Percentiles rank a stretch among this genome's conserved stretches.
phyloP scores from a whole-genome alignment of 495 filamentous ascomycete genomes.

The Staphylotrichum tortipilum region DNA sequence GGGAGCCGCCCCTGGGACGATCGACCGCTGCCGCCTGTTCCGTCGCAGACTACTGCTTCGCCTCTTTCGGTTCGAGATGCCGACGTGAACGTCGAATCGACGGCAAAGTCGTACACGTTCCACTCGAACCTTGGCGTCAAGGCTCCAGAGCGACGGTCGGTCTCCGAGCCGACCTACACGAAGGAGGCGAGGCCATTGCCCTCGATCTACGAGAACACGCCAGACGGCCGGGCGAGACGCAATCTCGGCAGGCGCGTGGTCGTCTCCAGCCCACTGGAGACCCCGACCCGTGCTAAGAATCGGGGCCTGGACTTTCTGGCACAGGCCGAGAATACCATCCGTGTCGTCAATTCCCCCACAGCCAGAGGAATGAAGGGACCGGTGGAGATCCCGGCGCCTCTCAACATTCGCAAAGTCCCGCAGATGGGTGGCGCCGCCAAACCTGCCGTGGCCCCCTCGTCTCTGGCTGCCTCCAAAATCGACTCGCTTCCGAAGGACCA shows the following conservation, averaged over 20 bases:
- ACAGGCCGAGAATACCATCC: slow-evolving; percentile 40
- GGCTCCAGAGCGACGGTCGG: slow-evolving; percentile 22
- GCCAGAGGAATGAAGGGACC: slow-evolving; percentile 6
- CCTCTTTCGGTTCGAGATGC: slow-evolving; percentile 13
- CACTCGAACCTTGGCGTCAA: neutral
- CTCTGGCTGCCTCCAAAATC: neutral
- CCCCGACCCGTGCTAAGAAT: slow-evolving; percentile 22
- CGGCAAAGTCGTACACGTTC: neutral
- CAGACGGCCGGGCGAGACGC: slow-evolving; percentile 22
- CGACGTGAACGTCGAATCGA: slow-evolving; percentile 12
- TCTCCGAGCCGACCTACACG: slow-evolving; percentile 48
- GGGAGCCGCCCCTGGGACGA: slow-evolving; percentile 22
- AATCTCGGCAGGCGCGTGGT: slow-evolving; percentile 23
- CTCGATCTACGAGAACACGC: slow-evolving; percentile 42
- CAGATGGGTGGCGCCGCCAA: neutral
- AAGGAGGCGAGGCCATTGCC: slow-evolving; percentile 37
- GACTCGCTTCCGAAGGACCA: neutral
- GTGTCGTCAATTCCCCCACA: slow-evolving; percentile 38
- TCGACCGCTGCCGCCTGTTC: slow-evolving; percentile 45
- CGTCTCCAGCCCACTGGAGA: slow-evolving; percentile 27
- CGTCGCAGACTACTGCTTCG: slow-evolving; percentile 38
- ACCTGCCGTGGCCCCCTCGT: neutral
- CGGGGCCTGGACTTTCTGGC: slow-evolving; percentile 28
- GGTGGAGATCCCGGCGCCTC: slow-evolving; percentile 28
- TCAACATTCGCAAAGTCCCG: slow-evolving; percentile 45